These are phyloP conservation scores for Coemansia sp. DNA, from an alignment of 192 early-diverging fungal genomes.

Conservation along the genomic window DNA sequence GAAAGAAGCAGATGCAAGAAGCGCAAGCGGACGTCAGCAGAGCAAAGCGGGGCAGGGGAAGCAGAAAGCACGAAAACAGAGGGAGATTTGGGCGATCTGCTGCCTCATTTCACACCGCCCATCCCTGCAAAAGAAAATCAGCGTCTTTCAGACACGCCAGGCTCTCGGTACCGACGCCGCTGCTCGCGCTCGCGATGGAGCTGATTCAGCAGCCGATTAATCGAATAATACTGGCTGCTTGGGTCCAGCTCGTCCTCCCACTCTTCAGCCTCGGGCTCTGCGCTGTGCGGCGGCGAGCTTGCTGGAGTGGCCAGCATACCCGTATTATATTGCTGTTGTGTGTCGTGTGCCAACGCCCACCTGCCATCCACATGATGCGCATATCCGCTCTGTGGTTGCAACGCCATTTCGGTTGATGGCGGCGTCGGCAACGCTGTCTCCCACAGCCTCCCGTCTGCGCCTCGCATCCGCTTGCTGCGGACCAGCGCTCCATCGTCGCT, in stretches of 20 bases:
- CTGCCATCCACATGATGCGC: conserved; percentile 5
- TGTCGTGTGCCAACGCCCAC: background rate
- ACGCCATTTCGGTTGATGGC: background rate
- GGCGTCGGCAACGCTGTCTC: conserved; percentile 10
- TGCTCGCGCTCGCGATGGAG: conserved; percentile 43
- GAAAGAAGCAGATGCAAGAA: conserved; percentile 5
- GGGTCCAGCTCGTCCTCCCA: conserved; percentile 24
- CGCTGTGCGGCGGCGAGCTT: conserved; percentile 21
- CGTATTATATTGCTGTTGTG: background rate
- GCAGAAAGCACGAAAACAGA: background rate
- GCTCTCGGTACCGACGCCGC: background rate
- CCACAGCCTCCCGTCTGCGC: conserved; percentile 14
- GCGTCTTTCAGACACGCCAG: background rate
- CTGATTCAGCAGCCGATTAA: conserved; percentile 43
- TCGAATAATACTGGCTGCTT: conserved; percentile 42
- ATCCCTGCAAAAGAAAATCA: conserved; percentile 4
- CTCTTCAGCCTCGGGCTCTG: conserved; percentile 10
- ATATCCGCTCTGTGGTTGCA: background rate
- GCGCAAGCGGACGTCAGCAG: conserved; percentile 5
- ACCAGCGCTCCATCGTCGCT: conserved; percentile 7
- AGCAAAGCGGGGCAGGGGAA: background rate
- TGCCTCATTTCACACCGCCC: background rate
- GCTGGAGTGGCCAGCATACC: conserved; percentile 22
- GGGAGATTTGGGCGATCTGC: background rate
- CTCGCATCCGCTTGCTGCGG: conserved; percentile 16